Base-by-base conservation (phyloP, 2,329 filamentous ascomycete species). In the Epichloe baconii region DNA sequence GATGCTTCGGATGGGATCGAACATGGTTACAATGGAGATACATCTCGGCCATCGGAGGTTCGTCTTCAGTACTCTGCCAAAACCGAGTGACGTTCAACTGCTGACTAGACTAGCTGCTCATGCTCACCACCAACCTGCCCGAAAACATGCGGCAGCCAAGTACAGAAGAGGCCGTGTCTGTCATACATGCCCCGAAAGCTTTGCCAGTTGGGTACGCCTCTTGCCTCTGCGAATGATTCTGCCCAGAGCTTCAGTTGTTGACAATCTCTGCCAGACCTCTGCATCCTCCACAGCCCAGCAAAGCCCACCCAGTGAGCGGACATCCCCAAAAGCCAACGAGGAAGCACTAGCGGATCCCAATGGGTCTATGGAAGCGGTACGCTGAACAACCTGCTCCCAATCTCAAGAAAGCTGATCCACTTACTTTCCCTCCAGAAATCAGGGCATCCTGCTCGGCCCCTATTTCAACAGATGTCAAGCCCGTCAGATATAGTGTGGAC, bases 131-230 rank as follows among this genome's bases (percentile, higher is more conserved):
- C 4, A 77, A 75, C 54, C 60, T 84, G 10, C 68, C 79, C 3
- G 78, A 80, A 42, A 70, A 74, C 53, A 61, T 83, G 64, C 71
- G 82, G 63, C 74, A 76, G 48, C 70, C 71, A 49, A 77, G 77
- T 23, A 82, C 82, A 54, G 88, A 95, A 57, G 88, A 90, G 58
- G 84, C 88, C 23, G 78, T 88, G 49, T 96, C 90, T 1, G 90
- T 95, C 50, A 95, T 96, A 58, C 90, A 95, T 72, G 88, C 87
- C 15, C 90, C 0, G 77, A 88, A 56, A 87, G 85, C 55, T 96
- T 93, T 66, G 78, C 80, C 51, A 79, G 79, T 58, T 95, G 93
- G 78, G 87, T 93, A 66, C 63, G 78, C 64, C 42, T 19, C 26
- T 51, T 36, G 14, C 26, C 26, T 34, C n/a, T 21, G 31, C 4